A percentile compares a stretch with the other conserved stretches of the same genome.
Evolutionary conservation across 257 asterid genomes (phyloP).

Genomic region (Ligustrum vulgare): DNA sequence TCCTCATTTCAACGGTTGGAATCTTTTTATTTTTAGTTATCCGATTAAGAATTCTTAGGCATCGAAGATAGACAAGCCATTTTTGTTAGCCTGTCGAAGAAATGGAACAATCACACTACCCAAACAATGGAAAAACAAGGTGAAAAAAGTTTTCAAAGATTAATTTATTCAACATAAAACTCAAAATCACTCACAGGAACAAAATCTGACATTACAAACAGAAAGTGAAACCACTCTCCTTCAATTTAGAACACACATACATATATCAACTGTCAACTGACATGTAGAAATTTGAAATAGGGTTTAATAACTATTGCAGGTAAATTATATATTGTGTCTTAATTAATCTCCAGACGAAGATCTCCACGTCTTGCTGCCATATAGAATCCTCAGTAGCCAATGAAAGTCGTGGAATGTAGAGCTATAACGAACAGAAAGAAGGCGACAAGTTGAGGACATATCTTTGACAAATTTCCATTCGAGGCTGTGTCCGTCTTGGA

Average conservation of each 20-base stretch:
- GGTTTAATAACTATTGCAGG: not conserved
- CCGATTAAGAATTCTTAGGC: not conserved
- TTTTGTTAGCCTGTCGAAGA: not conserved
- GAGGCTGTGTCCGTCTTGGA: slow-evolving; percentile 47
- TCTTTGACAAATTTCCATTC: slow-evolving; percentile 25
- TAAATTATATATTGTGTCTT: not conserved
- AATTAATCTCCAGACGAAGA: not conserved
- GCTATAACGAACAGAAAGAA: slow-evolving; percentile 41
- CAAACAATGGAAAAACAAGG: not conserved
- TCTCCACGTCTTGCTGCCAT: not conserved
- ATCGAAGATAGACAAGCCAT: not conserved
- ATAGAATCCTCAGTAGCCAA: slow-evolving; percentile 3
- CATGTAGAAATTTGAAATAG: not conserved
- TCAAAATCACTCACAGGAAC: not conserved
- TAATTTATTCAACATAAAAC: not conserved
- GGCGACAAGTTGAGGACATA: slow-evolving; percentile 24
- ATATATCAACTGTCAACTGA: not conserved
- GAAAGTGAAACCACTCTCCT: not conserved
- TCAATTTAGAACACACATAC: not conserved
- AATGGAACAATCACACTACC: not conserved
- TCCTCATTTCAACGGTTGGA: no score
- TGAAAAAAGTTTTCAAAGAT: not conserved
- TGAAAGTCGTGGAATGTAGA: slow-evolving; percentile 35
- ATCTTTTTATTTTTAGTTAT: no score
- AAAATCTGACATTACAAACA: not conserved